Base-by-base conservation (phyloP, 768 basidiomycete species). In the Hericium alpestre region DNA sequence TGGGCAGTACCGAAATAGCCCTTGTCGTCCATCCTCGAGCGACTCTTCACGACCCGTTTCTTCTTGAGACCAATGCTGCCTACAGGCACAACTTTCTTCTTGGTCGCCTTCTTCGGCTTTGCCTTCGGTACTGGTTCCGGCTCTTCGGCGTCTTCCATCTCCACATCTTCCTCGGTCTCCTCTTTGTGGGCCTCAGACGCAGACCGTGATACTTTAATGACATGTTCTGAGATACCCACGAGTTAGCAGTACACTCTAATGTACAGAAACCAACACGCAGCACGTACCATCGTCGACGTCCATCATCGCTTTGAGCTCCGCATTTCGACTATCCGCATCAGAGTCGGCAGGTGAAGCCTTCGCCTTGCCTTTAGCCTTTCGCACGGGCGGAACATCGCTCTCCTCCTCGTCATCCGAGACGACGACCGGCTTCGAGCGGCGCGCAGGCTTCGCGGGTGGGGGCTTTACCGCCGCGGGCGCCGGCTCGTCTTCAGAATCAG, bases 21-120 rank as follows among this genome's bases (percentile, higher is more conserved):
- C 67, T 87, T 84, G 0, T 73, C 79, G 59, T 86, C 84, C 23
- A 75, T 69, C 15, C 65, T 74, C 60, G 65, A 77, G 59, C 79
- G 75, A 46, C 78, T 82, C 64, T 83, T 88, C 22, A 80, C 65
- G 2, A 88, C 74, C 8, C 81, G 76, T 62, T 74, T 78, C 72
- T 91, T 92, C 75, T 80, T 88, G 56, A 90, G 64, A 5, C 90
- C 90, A 58, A 91, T 93, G 40, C 72, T 72, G 0, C 90, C 89
- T n/a, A 88, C 70, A 0, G 89, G 90, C n/a, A 82, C 66, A 4
- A 74, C 76, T 62, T 80, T 84, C 70, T 83, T 86, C 41, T 76
- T 61, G 55, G 74, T 77, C 57, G 62, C 63, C 40, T 76, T 61
- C 56, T 74, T 77, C 56, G 62, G 63, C 61, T 68, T 68, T 48